Base-by-base conservation (phyloP, 805 yeast species). In the Scheffersomyces lignosus region DNA sequence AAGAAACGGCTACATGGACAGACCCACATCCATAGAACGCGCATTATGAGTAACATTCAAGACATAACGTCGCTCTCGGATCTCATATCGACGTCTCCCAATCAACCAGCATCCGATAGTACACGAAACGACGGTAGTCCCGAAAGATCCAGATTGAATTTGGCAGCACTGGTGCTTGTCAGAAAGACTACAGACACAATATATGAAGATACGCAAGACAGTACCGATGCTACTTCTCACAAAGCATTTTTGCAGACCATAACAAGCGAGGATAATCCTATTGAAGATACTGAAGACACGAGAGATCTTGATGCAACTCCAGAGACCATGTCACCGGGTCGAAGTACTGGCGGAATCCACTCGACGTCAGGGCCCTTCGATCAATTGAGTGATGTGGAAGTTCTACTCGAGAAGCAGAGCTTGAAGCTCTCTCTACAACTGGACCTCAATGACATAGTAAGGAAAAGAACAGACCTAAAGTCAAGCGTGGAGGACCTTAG, bases 51-150 rank as follows among this genome's bases (percentile, higher is more conserved):
- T 45, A 54, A 53, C 35, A 43, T 48, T 16, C 50, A 42, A 8
- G 62, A 59, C 34, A 44, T 50, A 17, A 49, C 60, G 20, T 47
- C 63, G 7, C 47, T 56, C 20, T 51, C 56, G 15, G 63, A 58
- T 46, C 37, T 58, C 23, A 36, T 58, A 18, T 44, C 49, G 20
- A 56, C 62, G 7, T 54, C 62, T 0, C 54, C 62, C 2, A 38
- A 40, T 13, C 45, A 37, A 29, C 28, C 41, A 20, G 9, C 10
- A 20, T 10, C 7, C 10, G 24, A 20, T n/a, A n/a, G n/a, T n/a
- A n/a, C n/a, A 20, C 24, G 9, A 20, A 7, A 7, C 24, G 10
- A 10, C 24, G 10, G 10, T 20, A 20, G 10, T 7, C 7, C 9
- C 24, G 9, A 7, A 20, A 10, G 9, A 20, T 20, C 24, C 24